These are phyloP conservation scores for Yamadazyma akitaensis DNA, from an alignment of 805 yeast species.

Conservation along the genomic window DNA sequence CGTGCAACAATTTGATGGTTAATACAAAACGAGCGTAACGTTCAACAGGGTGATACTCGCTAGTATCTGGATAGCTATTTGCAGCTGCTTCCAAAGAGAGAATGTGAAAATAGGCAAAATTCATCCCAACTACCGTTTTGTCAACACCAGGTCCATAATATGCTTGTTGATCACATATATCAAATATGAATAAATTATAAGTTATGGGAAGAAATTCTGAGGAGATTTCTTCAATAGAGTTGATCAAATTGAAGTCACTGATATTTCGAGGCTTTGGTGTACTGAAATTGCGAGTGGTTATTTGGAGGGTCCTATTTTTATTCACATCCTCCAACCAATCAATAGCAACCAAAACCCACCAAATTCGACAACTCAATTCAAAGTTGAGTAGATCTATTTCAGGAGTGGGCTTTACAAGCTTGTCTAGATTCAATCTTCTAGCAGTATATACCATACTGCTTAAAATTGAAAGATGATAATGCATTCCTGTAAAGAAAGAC, in stretches of 20 bases:
- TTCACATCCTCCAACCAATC: slow-evolving; percentile 30
- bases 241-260: slow-evolving; percentile 10
- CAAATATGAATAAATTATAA: slow-evolving; percentile 15
- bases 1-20: slow-evolving; percentile 4
- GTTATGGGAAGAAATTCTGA: slow-evolving; percentile 20
- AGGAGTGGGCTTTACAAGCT: slow-evolving; percentile 9
- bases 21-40: slow-evolving; percentile 1
- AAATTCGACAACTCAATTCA: slow-evolving; percentile 15
- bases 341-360: slow-evolving; percentile 27
- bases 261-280: slow-evolving; percentile 22
- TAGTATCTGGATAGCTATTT: neutral
- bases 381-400: slow-evolving; percentile 11
- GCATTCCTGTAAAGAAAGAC: slow-evolving; percentile 25
- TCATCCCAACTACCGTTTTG: neutral
- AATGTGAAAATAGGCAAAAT: too few species aligned
- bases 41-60: neutral
- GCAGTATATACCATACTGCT: slow-evolving; percentile 20
- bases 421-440: slow-evolving; percentile 20
- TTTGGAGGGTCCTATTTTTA: slow-evolving; percentile 18
- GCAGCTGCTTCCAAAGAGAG: neutral
- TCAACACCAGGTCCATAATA: slow-evolving; percentile 16
- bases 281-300: slow-evolving; percentile 16
- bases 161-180: slow-evolving; percentile 19
- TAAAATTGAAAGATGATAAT: slow-evolving; percentile 21
- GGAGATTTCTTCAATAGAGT: slow-evolving; percentile 13